These are phyloP conservation scores for Casaregolazyma suthepensis DNA, from an alignment of 1,139 yeast species.

Conservation along the genomic window DNA sequence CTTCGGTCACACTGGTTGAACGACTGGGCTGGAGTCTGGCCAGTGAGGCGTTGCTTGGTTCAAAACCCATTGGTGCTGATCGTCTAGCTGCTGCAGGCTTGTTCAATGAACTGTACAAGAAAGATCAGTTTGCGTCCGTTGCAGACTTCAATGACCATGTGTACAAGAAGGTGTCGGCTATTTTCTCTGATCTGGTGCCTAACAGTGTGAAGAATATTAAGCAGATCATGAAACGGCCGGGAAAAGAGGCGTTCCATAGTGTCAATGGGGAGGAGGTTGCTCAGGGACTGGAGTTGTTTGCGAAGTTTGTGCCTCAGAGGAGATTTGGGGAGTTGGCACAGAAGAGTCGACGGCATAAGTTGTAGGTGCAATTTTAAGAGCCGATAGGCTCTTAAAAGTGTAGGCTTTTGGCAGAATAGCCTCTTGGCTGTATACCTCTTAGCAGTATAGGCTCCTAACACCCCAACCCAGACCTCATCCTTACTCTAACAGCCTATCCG, in stretches of 20 bases:
- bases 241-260: constrained; percentile 35
- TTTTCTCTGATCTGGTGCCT: constrained; percentile 40
- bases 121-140: constrained; percentile 40
- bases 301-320: constrained; percentile 66
- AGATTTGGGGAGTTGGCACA: constrained; percentile 54
- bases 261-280: constrained; percentile 63
- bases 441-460: too few relatives aligned
- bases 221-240: constrained; percentile 42
- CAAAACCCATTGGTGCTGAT: constrained; percentile 59
- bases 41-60: constrained; percentile 64
- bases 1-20: constrained; percentile 60
- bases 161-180: constrained; percentile 38
- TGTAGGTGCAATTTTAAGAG: constrained; percentile 31
- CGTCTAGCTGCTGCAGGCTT: constrained; percentile 57
- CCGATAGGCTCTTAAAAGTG: too few relatives aligned
- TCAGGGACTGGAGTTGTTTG: constrained; percentile 64
- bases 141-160: constrained; percentile 62
- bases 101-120: constrained; percentile 49
- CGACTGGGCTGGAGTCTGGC: constrained; percentile 73
- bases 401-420: too few relatives aligned
- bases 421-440: too few relatives aligned
- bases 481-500: too few relatives aligned
- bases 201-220: constrained; percentile 61
- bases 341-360: constrained; percentile 57
- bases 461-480: too few relatives aligned